Conservation (phyloP, 805 yeast species). For the Allodekkera sacchari region DNA sequence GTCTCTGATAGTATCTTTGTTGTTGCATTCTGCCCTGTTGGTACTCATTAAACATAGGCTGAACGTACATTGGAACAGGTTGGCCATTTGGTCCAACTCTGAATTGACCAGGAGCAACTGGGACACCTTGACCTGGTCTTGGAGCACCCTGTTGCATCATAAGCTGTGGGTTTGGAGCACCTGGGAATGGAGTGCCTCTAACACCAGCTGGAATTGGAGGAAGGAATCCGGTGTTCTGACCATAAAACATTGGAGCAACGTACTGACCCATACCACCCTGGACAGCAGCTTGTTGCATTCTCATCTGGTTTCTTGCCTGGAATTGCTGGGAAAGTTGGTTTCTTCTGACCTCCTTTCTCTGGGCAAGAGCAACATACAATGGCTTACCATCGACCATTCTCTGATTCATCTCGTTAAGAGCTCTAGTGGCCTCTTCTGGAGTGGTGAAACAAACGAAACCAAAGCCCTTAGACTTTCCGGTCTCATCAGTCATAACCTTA, state of each 20-base stretch:
- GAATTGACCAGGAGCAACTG: slow-evolving; percentile 49
- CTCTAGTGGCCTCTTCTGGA: slow-evolving; percentile 98
- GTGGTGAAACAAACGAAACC: slow-evolving; percentile 97
- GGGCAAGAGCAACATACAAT: slow-evolving; percentile 96
- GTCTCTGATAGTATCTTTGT: slow-evolving; percentile 39
- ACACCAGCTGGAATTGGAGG: slow-evolving; percentile 40
- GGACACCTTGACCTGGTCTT: slow-evolving; percentile 52
- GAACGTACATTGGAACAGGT: slow-evolving; percentile 75
- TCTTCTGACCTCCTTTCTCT: slow-evolving; percentile 96
- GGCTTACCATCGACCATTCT: slow-evolving; percentile 94
- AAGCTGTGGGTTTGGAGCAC: slow-evolving; percentile 69
- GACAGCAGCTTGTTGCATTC: slow-evolving; percentile 95
- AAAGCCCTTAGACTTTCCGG: slow-evolving; percentile 94
- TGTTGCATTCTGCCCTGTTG: slow-evolving; percentile 43
- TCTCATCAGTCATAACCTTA: slow-evolving; percentile 90
- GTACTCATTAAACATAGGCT: slow-evolving; percentile 66
- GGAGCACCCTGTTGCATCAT: slow-evolving; percentile 57
- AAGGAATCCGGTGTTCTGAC: slow-evolving; percentile 76
- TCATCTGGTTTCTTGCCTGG: slow-evolving; percentile 96
- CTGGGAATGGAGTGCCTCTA: slow-evolving; percentile 73
- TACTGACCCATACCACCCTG: slow-evolving; percentile 80
- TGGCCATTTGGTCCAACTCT: slow-evolving; percentile 77
- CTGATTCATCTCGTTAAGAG: slow-evolving; percentile 97
- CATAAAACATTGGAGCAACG: slow-evolving; percentile 80
- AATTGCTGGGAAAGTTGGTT: slow-evolving; percentile 95